phyloP scores from a whole-genome alignment of 805 yeast species.

The Hanseniaspora taiwanica region DNA sequence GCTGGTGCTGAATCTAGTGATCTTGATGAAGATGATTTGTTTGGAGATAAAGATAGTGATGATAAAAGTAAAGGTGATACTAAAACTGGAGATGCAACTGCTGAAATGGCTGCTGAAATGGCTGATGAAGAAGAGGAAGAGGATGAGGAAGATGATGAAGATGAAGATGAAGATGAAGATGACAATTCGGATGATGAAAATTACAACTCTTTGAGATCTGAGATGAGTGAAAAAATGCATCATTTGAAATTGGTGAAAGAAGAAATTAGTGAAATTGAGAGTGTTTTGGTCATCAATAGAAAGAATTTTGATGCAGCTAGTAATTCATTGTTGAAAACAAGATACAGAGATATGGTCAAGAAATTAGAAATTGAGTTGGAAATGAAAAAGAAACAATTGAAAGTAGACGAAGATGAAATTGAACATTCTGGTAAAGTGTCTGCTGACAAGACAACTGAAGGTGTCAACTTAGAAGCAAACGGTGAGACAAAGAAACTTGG shows the following conservation, averaged over 20 bases:
- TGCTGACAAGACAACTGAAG: not conserved
- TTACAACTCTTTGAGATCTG: conserved; percentile 37
- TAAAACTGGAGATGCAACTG: conserved; percentile 22
- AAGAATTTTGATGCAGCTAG: conserved; percentile 58
- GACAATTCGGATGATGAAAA: conserved; percentile 37
- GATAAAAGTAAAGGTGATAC: conserved; percentile 27
- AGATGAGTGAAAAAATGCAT: conserved; percentile 42
- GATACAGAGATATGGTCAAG: conserved; percentile 69
- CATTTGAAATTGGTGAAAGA: conserved; percentile 68
- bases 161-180: conserved; percentile 31
- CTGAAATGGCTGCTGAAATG: conserved; percentile 8
- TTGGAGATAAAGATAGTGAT: conserved; percentile 13
- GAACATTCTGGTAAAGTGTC: conserved; percentile 7
- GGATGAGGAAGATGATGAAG: conserved; percentile 34
- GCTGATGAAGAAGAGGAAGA: conserved; percentile 23
- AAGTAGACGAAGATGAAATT: conserved; percentile 22
- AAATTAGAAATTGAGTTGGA: conserved; percentile 74
- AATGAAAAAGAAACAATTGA: conserved; percentile 57
- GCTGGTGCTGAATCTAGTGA: conserved; percentile 9
- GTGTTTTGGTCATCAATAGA: conserved; percentile 63
- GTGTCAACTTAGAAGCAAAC: not conserved
- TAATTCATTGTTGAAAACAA: conserved; percentile 74
- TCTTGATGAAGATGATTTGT: conserved; percentile 10
- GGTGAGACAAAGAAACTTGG: no score
- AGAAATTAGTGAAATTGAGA: conserved; percentile 71